These are phyloP conservation scores for Hypoxylon sp. DNA, from an alignment of 2,329 filamentous ascomycete species.

Conservation along the genomic window DNA sequence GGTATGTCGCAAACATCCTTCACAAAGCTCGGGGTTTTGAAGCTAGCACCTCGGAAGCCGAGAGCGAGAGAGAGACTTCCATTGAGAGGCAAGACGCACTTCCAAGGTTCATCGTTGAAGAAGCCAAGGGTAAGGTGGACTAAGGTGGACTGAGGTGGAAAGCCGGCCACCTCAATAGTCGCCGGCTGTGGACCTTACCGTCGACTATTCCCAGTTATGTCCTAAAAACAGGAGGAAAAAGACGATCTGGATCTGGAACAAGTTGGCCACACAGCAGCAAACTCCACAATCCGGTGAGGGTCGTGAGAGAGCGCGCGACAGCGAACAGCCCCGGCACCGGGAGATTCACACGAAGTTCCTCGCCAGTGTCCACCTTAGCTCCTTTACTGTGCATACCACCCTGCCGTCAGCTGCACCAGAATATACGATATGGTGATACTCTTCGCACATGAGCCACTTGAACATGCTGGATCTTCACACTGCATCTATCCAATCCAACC, in stretches of 20 bases:
- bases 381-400: constrained; percentile 49
- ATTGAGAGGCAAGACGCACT: not conserved
- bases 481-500: constrained; percentile 35
- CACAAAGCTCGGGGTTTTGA: constrained; percentile 28
- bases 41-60: constrained; percentile 36
- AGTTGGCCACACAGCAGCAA: constrained; percentile 21
- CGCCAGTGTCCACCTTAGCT: constrained; percentile 44
- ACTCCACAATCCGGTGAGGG: constrained; percentile 32
- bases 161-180: constrained; percentile 40
- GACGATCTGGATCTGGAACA: constrained; percentile 43
- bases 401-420: constrained; percentile 48
- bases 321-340: constrained; percentile 19
- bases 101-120: constrained; percentile 4
- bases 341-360: constrained; percentile 41
- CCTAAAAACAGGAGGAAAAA: constrained; percentile 9
- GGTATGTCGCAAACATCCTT: constrained; percentile 39
- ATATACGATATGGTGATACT: constrained; percentile 47
- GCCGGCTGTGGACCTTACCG: constrained; percentile 19
- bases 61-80: constrained; percentile 8
- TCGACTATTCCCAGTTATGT: constrained; percentile 24
- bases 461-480: constrained; percentile 44
- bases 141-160: constrained; percentile 25
- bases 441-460: constrained; percentile 45
- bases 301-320: constrained; percentile 11
- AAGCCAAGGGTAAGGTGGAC: constrained; percentile 19